Base-by-base conservation (phyloP, 2,329 filamentous ascomycete species). In the Rhynchosporium graminicola region DNA sequence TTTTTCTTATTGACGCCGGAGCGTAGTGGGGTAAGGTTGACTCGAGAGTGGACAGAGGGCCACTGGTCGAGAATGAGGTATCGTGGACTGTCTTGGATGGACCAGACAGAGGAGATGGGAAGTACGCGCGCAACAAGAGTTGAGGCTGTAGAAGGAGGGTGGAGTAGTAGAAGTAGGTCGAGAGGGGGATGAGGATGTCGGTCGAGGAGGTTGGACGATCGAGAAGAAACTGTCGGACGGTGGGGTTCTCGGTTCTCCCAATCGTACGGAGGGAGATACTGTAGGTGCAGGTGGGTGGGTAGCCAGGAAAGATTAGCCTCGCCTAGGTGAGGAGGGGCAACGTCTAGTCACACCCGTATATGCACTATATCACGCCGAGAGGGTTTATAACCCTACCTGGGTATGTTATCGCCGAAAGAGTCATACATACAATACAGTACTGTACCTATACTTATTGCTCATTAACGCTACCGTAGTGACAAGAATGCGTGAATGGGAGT, bases 101-200 rank as follows among this genome's bases (percentile, higher is more conserved):
- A 64, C 66, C 67, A 65, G 69, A 70, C 70, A 68, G 65, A 62
- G 63, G 56, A 67, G 46, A 45, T 29, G 55, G 67, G 52, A 52
- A n/a, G 2, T 71, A 68, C 70, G 58, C 65, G 64, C 66, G 65
- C 66, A 69, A 63, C 61, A 68, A 68, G 71, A 70, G 68, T 64
- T 59, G 60, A 61, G 63, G 59, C 65, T 70, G 70, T 70, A 65
- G 64, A 59, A 52, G 62, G 62, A 63, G 66, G 63, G 60, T 5
- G 60, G 57, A 61, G 55, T 61, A 68, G 66, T 55, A 62, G 56
- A 56, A 65, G 62, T 36, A 43, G 50, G 20, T 20, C 20, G 20
- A 20, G 20, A 20, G 20, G 20, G 63, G 50, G 58, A 55, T 28
- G 63, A 63, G 56, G 60, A 60, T 45, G 45, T 40, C 57, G 59